A percentile compares a stretch with the other conserved stretches of the same genome.
Conservation (phyloP, 225 moss, liverwort and hornwort genomes). For the Bryoerythrophyllum caledonicum region DNA sequence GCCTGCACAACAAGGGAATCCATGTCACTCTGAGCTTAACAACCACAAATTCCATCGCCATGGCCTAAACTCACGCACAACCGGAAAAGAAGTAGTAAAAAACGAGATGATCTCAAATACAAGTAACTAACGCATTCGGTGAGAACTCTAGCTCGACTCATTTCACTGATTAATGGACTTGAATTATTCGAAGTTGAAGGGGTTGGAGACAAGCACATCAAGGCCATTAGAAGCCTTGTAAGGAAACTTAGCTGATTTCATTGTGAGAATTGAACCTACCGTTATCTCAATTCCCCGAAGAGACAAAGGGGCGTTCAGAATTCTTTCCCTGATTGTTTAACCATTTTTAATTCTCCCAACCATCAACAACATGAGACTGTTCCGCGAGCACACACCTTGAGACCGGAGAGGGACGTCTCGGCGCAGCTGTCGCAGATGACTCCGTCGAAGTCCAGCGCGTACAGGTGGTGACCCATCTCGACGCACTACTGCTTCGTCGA, state of each 20-base stretch:
- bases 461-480: slow-evolving; percentile 75
- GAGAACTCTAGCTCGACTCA: neutral
- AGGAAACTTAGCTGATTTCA: too few relatives aligned
- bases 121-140: neutral
- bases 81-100: neutral
- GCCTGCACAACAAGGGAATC: slow-evolving; percentile 50
- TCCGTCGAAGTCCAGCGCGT: slow-evolving; percentile 94
- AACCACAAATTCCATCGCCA: neutral
- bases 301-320: too few relatives aligned
- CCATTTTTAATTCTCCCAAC: too few relatives aligned
- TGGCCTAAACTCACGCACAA: neutral
- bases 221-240: too few relatives aligned
- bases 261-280: too few relatives aligned
- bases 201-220: too few relatives aligned
- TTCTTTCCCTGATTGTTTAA: too few relatives aligned
- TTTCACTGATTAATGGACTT: too few relatives aligned
- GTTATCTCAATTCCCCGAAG: too few relatives aligned
- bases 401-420: slow-evolving; percentile 80
- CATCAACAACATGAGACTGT: too few relatives aligned
- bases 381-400: slow-evolving; percentile 60
- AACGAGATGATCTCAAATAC: neutral
- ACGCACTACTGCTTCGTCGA: too few relatives aligned
- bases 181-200: too few relatives aligned
- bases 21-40: neutral
- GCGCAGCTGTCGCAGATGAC: slow-evolving; percentile 94